A percentile compares a stretch with the other conserved stretches of the same genome.
Evolutionary conservation across 1,284 basidiomycete species (phyloP).

Genomic region (Inonotus hispidus): DNA sequence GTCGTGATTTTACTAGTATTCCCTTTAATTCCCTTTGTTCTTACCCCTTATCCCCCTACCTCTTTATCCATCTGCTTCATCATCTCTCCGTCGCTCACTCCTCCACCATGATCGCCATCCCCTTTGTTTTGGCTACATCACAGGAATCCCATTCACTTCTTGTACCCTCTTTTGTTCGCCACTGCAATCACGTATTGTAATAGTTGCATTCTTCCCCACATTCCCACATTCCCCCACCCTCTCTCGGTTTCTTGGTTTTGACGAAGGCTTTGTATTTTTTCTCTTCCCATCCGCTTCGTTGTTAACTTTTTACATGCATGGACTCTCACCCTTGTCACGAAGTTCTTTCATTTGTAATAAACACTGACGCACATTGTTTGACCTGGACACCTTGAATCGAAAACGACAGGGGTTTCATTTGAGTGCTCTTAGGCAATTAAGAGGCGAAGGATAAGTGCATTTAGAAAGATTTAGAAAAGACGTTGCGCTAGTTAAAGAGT

Average conservation of each 20-base stretch:
- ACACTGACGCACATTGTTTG: not conserved
- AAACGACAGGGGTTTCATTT: not conserved
- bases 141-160: not conserved
- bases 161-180: not conserved
- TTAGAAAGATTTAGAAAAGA: too few species aligned
- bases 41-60: slow-evolving; percentile 20
- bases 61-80: not conserved
- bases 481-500: too few species aligned
- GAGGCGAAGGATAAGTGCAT: too few species aligned
- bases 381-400: not conserved
- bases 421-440: not conserved
- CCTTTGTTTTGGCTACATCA: not conserved
- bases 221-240: not conserved
- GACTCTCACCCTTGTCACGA: not conserved
- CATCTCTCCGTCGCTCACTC: slow-evolving; percentile 10
- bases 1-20: slow-evolving; percentile 2
- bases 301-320: not conserved
- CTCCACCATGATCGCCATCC: not conserved
- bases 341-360: not conserved
- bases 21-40: not conserved
- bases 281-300: not conserved
- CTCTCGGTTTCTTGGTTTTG: not conserved
- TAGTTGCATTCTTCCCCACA: not conserved
- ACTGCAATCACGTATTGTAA: not conserved
- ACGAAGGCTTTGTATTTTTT: not conserved